phyloP scores from a whole-genome alignment of 2,329 filamentous ascomycete species.

The Albifimbria verrucaria region DNA sequence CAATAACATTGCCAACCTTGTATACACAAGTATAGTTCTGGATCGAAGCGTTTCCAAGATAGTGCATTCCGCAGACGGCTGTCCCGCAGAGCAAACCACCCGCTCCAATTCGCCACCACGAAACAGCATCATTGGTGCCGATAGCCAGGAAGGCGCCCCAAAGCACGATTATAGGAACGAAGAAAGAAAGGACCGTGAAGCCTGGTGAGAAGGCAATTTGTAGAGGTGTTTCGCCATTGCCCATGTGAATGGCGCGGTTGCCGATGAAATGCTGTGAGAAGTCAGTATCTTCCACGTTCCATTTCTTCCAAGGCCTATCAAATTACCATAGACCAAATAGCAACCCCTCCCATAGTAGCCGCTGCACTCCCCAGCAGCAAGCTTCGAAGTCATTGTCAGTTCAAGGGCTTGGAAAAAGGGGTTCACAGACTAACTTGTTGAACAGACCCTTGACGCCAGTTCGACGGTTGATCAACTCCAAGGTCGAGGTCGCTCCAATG shows the following conservation, averaged over 20 bases:
- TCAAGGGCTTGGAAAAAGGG: neutral
- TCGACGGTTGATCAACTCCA: constrained; percentile 77
- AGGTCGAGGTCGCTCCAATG: constrained; percentile 72
- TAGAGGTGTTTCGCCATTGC: constrained; percentile 54
- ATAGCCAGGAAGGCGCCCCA: constrained; percentile 69
- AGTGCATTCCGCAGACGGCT: constrained; percentile 83
- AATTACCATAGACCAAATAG: constrained; percentile 70
- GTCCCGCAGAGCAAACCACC: constrained; percentile 70
- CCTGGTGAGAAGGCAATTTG: constrained; percentile 72
- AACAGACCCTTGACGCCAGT: constrained; percentile 65
- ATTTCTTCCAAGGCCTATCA: no score
- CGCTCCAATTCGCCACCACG: constrained; percentile 54
- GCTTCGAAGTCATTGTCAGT: constrained; percentile 32
- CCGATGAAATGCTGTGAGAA: constrained; percentile 60
- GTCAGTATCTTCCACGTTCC: no score
- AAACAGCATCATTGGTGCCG: constrained; percentile 56
- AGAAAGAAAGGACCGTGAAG: constrained; percentile 74
- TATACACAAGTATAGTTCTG: constrained; percentile 71
- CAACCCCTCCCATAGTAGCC: constrained; percentile 69
- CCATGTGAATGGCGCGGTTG: constrained; percentile 73
- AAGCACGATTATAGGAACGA: constrained; percentile 74
- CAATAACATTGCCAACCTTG: constrained; percentile 55
- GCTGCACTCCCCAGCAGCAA: constrained; percentile 62
- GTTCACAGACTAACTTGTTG: constrained; percentile 56
- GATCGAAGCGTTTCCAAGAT: constrained; percentile 80